Conservation (phyloP, 2,329 filamentous ascomycete species). For the Chrysoporthe austroafricana region DNA sequence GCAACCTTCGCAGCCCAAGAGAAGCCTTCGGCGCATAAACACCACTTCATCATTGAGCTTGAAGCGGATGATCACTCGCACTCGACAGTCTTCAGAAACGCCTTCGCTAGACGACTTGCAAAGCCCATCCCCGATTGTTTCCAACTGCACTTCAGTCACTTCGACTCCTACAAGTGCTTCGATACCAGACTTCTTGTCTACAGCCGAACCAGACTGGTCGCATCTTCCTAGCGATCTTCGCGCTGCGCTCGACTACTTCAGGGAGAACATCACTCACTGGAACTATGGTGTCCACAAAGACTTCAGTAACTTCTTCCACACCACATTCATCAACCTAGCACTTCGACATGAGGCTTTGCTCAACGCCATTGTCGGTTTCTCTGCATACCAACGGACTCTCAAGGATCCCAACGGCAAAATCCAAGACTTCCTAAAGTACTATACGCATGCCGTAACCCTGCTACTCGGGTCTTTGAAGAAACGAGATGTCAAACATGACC, state of each 20-base stretch:
- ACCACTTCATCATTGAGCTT: constrained; percentile 44
- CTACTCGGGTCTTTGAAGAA: constrained; percentile 73
- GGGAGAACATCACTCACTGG: constrained; percentile 75
- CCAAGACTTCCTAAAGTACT: constrained; percentile 83
- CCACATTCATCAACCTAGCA: constrained; percentile 72
- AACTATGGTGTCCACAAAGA: constrained; percentile 82
- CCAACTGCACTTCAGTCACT: constrained; percentile 47
- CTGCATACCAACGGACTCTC: constrained; percentile 83
- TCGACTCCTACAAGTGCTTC: constrained; percentile 38
- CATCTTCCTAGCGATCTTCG: constrained; percentile 71
- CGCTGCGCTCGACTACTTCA: constrained; percentile 79
- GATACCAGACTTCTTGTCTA: constrained; percentile 37
- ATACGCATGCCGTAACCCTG: constrained; percentile 82
- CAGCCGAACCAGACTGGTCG: constrained; percentile 51
- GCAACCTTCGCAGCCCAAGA: constrained; percentile 32
- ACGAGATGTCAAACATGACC: constrained; percentile 66
- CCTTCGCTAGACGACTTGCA: constrained; percentile 56
- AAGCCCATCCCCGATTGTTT: constrained; percentile 57
- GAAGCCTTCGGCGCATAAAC: constrained; percentile 41
- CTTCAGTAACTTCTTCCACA: constrained; percentile 72
- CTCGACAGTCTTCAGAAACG: constrained; percentile 56
- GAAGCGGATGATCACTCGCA: constrained; percentile 38
- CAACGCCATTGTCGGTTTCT: constrained; percentile 85
- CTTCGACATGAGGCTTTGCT: constrained; percentile 77
- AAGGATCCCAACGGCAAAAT: constrained; percentile 73